phyloP scores from a whole-genome alignment of 2,329 filamentous ascomycete species.

The Knufia petricola region DNA sequence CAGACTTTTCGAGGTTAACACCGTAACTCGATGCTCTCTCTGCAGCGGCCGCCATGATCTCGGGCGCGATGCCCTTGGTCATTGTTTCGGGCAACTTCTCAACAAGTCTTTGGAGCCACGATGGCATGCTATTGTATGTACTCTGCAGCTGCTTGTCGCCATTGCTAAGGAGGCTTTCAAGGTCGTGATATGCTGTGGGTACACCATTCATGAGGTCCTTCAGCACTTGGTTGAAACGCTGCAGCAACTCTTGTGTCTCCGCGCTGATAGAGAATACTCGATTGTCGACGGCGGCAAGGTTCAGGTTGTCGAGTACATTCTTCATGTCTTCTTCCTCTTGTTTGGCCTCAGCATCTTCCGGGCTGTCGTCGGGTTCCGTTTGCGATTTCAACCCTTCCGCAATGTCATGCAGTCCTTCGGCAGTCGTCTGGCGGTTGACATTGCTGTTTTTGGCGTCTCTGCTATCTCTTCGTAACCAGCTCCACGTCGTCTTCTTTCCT shows the following conservation, averaged over 20 bases:
- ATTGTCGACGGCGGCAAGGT: slow-evolving; percentile 75
- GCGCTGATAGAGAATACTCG: slow-evolving; percentile 73
- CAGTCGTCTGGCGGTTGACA: slow-evolving; percentile 26
- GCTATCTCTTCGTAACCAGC: slow-evolving; percentile 32
- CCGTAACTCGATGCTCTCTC: slow-evolving; percentile 56
- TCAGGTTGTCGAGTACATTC: slow-evolving; percentile 70
- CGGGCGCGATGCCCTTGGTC: slow-evolving; percentile 64
- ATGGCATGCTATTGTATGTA: slow-evolving; percentile 59
- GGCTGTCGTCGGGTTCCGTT: slow-evolving; percentile 20
- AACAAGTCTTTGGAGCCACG: slow-evolving; percentile 75
- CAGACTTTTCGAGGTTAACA: slow-evolving; percentile 44
- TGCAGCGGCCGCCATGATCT: slow-evolving; percentile 68
- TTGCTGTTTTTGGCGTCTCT: slow-evolving; percentile 29
- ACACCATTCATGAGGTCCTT: slow-evolving; percentile 88
- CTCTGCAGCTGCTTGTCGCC: slow-evolving; percentile 55
- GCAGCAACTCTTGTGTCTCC: slow-evolving; percentile 71
- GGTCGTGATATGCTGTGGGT: slow-evolving; percentile 84
- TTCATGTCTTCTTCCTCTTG: slow-evolving; percentile 64
- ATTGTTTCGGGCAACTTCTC: slow-evolving; percentile 75
- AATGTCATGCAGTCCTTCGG: slow-evolving; percentile 24
- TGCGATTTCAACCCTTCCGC: slow-evolving; percentile 23
- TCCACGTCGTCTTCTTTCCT: slow-evolving; percentile 26
- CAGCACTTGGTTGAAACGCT: slow-evolving; percentile 78
- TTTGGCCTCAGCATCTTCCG: slow-evolving; percentile 35
- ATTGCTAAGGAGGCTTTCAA: slow-evolving; percentile 58